Evolutionary conservation across 345 rosid species (phyloP).

Genomic region (Eucalyptus cloeziana): DNA sequence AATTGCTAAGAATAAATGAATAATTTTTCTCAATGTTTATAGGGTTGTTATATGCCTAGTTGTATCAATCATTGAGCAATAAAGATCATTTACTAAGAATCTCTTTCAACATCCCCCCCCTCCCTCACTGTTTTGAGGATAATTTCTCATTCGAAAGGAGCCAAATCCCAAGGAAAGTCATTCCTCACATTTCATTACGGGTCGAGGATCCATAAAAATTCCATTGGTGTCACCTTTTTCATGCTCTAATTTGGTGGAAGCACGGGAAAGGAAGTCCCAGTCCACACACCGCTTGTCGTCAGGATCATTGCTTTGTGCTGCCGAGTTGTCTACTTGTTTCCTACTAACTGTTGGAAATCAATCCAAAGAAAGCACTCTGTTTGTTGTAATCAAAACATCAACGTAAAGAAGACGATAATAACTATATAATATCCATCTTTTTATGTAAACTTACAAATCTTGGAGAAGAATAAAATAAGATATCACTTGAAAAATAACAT

Average conservation of each 20-base stretch:
- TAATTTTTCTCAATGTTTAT: neutral
- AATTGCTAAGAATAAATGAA: neutral
- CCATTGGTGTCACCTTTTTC: neutral
- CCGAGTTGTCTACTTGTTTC: neutral
- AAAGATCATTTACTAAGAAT: neutral
- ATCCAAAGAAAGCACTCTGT: too few species aligned
- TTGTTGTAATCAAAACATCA: too few species aligned
- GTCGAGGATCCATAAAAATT: neutral
- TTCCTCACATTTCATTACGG: neutral
- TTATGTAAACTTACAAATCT: too few species aligned
- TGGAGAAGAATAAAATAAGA: too few species aligned
- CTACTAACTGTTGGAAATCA: too few species aligned
- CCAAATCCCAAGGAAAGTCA: neutral
- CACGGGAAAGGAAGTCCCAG: neutral
- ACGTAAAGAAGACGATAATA: too few species aligned
- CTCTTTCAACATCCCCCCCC: neutral
- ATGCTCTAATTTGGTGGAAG: neutral
- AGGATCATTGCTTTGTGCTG: neutral
- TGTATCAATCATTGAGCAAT: neutral
- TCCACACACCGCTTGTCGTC: neutral
- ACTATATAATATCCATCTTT: too few species aligned
- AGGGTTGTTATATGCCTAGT: neutral
- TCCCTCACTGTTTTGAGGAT: neutral
- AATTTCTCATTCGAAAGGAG: neutral
- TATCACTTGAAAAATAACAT: too few species aligned